Conservation (phyloP, 495 filamentous ascomycete genomes). For the Patellaria atrata region DNA sequence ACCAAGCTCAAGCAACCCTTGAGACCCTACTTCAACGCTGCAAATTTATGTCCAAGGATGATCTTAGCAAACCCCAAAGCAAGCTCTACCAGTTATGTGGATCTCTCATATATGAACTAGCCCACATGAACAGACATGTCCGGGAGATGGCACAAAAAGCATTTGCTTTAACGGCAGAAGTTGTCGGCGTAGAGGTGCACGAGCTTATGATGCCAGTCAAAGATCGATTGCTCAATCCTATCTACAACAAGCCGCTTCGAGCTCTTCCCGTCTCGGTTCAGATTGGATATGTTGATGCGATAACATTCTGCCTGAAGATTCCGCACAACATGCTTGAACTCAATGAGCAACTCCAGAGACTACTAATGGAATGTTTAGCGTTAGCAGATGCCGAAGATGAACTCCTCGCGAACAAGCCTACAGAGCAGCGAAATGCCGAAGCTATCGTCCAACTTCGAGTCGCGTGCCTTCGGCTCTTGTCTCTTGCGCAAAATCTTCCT, state of each 20-base stretch:
- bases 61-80: slow-evolving; percentile 50
- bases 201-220: slow-evolving; percentile 78
- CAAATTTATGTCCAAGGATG: slow-evolving; percentile 57
- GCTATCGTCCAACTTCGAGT: slow-evolving; percentile 84
- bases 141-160: slow-evolving; percentile 68
- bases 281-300: slow-evolving; percentile 95
- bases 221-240: slow-evolving; percentile 68
- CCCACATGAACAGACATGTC: slow-evolving; percentile 89
- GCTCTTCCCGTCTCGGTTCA: slow-evolving; percentile 84
- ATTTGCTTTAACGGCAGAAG: slow-evolving; percentile 65
- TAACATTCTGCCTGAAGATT: slow-evolving; percentile 80
- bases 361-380: slow-evolving; percentile 84
- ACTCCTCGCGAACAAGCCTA: slow-evolving; percentile 63
- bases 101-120: slow-evolving; percentile 71
- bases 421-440: slow-evolving; percentile 81
- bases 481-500: slow-evolving; percentile 79
- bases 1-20: slow-evolving; percentile 66
- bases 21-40: slow-evolving; percentile 62
- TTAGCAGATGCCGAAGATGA: slow-evolving; percentile 91
- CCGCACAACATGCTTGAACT: slow-evolving; percentile 77
- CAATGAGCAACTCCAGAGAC: slow-evolving; percentile 74
- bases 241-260: slow-evolving; percentile 87
- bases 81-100: slow-evolving; percentile 61
- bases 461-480: slow-evolving; percentile 82
- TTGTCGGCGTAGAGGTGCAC: slow-evolving; percentile 60